Conservation (phyloP, 2,329 filamentous ascomycete species). For the Aureobasidium leucospermi region DNA sequence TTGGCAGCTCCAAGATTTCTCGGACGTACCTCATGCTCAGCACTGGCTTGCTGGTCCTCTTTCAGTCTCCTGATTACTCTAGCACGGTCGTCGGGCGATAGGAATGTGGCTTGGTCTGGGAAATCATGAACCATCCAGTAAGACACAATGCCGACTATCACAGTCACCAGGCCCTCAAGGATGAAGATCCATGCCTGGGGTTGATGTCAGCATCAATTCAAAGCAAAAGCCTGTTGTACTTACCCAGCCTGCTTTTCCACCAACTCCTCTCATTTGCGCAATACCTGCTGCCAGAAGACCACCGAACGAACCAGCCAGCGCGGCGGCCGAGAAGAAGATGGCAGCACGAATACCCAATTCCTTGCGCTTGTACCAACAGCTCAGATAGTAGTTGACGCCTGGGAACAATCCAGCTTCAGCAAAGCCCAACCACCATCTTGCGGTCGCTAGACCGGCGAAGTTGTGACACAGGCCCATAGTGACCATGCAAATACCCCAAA, state of each 20-base stretch:
- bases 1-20: not conserved
- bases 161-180: conserved; percentile 57
- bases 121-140: conserved; percentile 82
- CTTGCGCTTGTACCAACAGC: conserved; percentile 73
- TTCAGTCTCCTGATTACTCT: conserved; percentile 66
- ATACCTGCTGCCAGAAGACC: conserved; percentile 68
- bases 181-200: conserved; percentile 37
- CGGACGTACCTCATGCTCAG: conserved; percentile 51
- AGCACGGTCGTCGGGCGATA: conserved; percentile 60
- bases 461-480: conserved; percentile 29
- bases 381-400: conserved; percentile 71
- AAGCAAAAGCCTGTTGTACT: not conserved
- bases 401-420: conserved; percentile 46
- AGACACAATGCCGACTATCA: conserved; percentile 58
- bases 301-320: conserved; percentile 70
- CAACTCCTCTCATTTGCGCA: conserved; percentile 59
- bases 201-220: not conserved
- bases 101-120: conserved; percentile 64
- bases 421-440: conserved; percentile 26
- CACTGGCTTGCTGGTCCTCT: conserved; percentile 65
- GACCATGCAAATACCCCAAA: conserved; percentile 63
- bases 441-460: conserved; percentile 23
- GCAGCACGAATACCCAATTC: conserved; percentile 77
- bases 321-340: conserved; percentile 77
- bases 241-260: conserved; percentile 32